Percentiles rank a stretch among this genome's conserved stretches.
Conservation (phyloP, 306 rosid species). For the Ormosia emarginata region DNA sequence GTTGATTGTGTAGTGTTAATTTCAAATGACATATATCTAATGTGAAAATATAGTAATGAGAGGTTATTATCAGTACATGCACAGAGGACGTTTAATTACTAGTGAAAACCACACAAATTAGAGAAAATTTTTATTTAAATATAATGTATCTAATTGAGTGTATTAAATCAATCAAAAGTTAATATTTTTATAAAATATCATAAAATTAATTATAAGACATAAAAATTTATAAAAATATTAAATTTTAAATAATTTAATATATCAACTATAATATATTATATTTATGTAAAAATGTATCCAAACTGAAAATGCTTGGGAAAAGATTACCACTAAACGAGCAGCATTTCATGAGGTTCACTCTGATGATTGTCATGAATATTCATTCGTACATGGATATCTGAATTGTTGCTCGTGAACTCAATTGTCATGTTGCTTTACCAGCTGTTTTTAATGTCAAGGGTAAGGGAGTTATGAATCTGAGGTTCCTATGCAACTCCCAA, state of each 20-base stretch:
- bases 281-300: too few species aligned
- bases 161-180: too few species aligned
- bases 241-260: too few species aligned
- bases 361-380: neutral
- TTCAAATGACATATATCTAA: neutral
- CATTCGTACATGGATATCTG: neutral
- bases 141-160: too few species aligned
- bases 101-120: neutral
- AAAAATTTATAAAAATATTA: too few species aligned
- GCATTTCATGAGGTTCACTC: slow-evolving; percentile 2
- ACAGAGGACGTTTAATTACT: neutral
- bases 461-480: neutral
- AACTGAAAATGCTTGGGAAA: neutral
- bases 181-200: too few species aligned
- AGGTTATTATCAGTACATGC: neutral
- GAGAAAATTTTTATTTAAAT: too few species aligned
- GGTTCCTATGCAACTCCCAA: slow-evolving; percentile 2
- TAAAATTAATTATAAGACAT: too few species aligned
- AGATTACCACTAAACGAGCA: neutral
- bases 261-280: too few species aligned
- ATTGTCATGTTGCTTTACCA: slow-evolving; percentile 4
- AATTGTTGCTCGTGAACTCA: slow-evolving; percentile 11
- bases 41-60: neutral
- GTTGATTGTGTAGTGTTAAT: neutral
- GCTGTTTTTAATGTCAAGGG: neutral